These are phyloP conservation scores for Botrytis tulipae DNA, from an alignment of 2,329 filamentous ascomycete genomes.

Conservation along the genomic window DNA sequence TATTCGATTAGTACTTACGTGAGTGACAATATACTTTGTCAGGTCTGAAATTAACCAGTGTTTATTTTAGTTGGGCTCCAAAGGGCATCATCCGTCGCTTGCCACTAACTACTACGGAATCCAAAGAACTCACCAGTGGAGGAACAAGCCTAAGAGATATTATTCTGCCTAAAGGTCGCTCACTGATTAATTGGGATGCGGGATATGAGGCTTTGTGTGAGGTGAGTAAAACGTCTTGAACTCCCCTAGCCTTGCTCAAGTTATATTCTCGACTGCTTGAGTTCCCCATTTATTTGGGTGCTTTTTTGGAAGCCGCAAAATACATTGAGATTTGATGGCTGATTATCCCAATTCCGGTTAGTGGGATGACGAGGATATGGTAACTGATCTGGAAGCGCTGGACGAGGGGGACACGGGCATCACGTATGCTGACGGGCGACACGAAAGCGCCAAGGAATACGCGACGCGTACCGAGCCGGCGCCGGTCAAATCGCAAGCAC, in stretches of 20 bases:
- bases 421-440: neutral
- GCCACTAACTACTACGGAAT: neutral
- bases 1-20: neutral
- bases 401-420: neutral
- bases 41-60: neutral
- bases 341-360: neutral
- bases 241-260: neutral
- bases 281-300: too few relatives aligned
- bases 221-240: neutral
- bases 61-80: slow-evolving; percentile 2
- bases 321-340: neutral
- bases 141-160: neutral
- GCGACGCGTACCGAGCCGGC: neutral
- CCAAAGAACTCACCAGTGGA: neutral
- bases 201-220: neutral
- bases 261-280: neutral
- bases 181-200: neutral
- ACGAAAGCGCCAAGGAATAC: neutral
- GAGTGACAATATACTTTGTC: neutral
- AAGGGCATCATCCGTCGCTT: neutral
- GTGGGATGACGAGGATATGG: neutral
- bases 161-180: neutral
- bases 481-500: neutral
- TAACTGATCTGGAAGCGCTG: neutral
- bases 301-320: neutral